phyloP scores from a whole-genome alignment of 2,329 filamentous ascomycete genomes.

The Albifimbria verrucaria region DNA sequence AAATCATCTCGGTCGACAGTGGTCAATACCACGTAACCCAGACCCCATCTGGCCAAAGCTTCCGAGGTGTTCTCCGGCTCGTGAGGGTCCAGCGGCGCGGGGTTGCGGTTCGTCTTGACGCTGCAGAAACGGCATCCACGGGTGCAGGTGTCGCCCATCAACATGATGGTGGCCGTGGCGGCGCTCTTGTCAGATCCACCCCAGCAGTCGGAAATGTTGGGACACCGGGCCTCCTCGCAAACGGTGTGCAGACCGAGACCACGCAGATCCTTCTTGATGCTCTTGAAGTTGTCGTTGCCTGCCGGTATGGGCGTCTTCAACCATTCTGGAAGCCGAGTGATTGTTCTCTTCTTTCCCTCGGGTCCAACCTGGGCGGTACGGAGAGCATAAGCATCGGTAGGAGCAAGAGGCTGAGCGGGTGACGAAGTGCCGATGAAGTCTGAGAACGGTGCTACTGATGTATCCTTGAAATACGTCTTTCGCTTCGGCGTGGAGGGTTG shows the following conservation, averaged over 20 bases:
- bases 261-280: constrained; percentile 89
- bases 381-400: constrained; percentile 56
- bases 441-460: constrained; percentile 51
- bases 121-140: constrained; percentile 95
- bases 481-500: constrained; percentile 22
- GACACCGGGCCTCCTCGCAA: constrained; percentile 95
- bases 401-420: constrained; percentile 38
- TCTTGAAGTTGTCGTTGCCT: constrained; percentile 79
- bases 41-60: constrained; percentile 84
- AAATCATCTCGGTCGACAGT: constrained; percentile 93
- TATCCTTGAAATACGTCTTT: constrained; percentile 59
- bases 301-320: constrained; percentile 92
- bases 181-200: constrained; percentile 83
- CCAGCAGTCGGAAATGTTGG: constrained; percentile 98
- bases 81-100: constrained; percentile 83
- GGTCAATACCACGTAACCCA: constrained; percentile 94
- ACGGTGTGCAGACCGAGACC: constrained; percentile 91
- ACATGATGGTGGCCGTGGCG: constrained; percentile 97
- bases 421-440: constrained; percentile 51
- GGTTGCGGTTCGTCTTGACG: constrained; percentile 80
- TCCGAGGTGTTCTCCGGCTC: constrained; percentile 97
- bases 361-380: constrained; percentile 64
- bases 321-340: constrained; percentile 83
- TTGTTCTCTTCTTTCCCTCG: constrained; percentile 58
- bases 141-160: constrained; percentile 98